Evolutionary conservation across 768 basidiomycete species (phyloP).

Genomic region (Leccinum rimulosum): DNA sequence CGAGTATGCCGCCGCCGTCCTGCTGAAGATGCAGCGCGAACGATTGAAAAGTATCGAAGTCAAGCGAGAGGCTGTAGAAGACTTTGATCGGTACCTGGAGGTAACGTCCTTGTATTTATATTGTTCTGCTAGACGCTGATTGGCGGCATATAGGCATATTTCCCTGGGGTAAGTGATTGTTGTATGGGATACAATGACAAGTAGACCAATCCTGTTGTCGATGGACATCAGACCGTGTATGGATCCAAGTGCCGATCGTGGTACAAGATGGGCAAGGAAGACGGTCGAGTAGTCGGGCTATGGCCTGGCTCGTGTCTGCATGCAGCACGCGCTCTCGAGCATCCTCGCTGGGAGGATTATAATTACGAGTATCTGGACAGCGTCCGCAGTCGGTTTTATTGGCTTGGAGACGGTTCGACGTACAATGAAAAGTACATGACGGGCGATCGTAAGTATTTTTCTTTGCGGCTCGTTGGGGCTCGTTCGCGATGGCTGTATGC

Average conservation of each 20-base stretch:
- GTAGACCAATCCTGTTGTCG: constrained; percentile 19
- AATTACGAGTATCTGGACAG: constrained; percentile 47
- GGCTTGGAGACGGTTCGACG: constrained; percentile 55
- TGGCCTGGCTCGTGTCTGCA: constrained; percentile 63
- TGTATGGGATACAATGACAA: background rate
- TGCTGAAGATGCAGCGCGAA: constrained; percentile 59
- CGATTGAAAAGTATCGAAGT: constrained; percentile 59
- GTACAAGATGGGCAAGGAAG: constrained; percentile 61
- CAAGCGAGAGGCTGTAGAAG: constrained; percentile 57
- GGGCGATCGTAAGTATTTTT: constrained; percentile 35
- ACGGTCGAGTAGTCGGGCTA: constrained; percentile 51
- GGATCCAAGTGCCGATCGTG: constrained; percentile 58
- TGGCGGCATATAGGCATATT: constrained; percentile 8
- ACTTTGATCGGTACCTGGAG: constrained; percentile 54
- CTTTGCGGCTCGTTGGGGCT: constrained; percentile 28
- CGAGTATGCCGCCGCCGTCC: constrained; percentile 47
- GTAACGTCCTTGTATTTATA: constrained; percentile 23
- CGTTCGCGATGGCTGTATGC: constrained; percentile 38
- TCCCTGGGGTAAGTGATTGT: constrained; percentile 1
- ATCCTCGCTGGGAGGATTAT: constrained; percentile 68
- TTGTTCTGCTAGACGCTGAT: background rate
- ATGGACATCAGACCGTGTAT: constrained; percentile 49
- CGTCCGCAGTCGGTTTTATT: constrained; percentile 49
- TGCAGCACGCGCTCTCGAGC: constrained; percentile 43
- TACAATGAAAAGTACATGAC: constrained; percentile 50